Conservation (phyloP, 1,284 basidiomycete species). For the Boletellus deceptivus region DNA sequence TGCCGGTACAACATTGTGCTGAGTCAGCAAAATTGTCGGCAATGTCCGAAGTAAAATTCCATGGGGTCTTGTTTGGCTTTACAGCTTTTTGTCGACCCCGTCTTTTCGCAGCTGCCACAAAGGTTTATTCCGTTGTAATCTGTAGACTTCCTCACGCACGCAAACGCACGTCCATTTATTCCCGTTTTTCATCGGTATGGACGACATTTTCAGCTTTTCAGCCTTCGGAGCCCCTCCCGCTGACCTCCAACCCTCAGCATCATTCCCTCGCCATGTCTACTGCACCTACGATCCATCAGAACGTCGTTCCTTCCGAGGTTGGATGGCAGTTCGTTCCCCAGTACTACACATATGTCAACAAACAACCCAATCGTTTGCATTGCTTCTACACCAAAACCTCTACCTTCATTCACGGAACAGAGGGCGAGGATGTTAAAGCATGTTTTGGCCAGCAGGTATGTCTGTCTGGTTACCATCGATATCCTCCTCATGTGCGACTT, state of each 20-base stretch:
- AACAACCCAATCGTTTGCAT: conserved; percentile 93
- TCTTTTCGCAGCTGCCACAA: conserved; percentile 24
- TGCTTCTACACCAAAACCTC: conserved; percentile 99
- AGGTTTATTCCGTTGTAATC: conserved; percentile 36
- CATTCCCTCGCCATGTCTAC: conserved; percentile 31
- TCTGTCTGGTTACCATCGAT: background rate
- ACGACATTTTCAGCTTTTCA: background rate
- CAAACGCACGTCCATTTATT: conserved; percentile 34
- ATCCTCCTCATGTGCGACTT: conserved; percentile 7
- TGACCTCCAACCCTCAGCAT: conserved; percentile 24
- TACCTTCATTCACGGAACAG: conserved; percentile 93
- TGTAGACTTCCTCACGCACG: conserved; percentile 38
- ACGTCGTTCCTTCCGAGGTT: conserved; percentile 82
- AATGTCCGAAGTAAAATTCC: conserved; percentile 33
- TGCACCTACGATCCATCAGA: conserved; percentile 42
- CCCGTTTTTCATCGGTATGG: conserved; percentile 31
- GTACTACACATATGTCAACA: conserved; percentile 98
- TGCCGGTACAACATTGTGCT: conserved; percentile 12
- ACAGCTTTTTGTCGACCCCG: conserved; percentile 20
- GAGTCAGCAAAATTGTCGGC: conserved; percentile 31
- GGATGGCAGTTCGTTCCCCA: conserved; percentile 97
- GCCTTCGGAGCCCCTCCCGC: conserved; percentile 2
- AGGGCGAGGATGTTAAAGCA: conserved; percentile 88
- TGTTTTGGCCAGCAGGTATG: conserved; percentile 90
- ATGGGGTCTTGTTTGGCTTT: conserved; percentile 14